A percentile compares a stretch with the other conserved stretches of the same genome.
These are phyloP conservation scores for Beta macrorhiza DNA, from an alignment of 179 eudicot species.

Conservation along the genomic window DNA sequence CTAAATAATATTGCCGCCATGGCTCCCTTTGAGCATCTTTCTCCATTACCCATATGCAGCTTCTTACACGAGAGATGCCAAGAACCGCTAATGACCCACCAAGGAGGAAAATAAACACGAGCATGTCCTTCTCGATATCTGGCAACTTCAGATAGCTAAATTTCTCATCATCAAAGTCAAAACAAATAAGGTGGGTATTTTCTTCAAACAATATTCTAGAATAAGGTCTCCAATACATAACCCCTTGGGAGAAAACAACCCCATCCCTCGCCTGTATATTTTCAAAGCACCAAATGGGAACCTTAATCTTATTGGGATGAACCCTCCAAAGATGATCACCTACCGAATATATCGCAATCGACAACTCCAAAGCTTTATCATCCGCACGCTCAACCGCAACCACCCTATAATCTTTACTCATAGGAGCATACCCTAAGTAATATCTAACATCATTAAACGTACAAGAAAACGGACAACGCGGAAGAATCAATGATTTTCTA, in stretches of 20 bases:
- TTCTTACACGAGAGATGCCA: not conserved
- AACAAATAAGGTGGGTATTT: not conserved
- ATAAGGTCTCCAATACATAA: too few species aligned
- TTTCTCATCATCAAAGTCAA: conserved; percentile 11
- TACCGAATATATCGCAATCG: conserved; percentile 1
- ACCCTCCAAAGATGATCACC: conserved; percentile 7
- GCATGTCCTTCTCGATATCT: not conserved
- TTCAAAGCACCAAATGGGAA: too few species aligned
- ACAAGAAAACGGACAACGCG: not conserved
- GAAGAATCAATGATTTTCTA: not conserved
- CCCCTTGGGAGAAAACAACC: too few species aligned
- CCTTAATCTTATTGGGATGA: not conserved
- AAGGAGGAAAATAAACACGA: conserved; percentile 1
- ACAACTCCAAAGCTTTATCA: not conserved
- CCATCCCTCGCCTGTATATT: too few species aligned
- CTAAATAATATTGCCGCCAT: not conserved
- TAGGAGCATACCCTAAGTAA: not conserved
- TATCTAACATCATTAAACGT: too few species aligned
- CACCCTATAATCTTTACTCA: not conserved
- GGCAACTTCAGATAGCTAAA: not conserved
- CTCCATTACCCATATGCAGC: conserved; percentile 10
- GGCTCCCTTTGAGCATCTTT: not conserved
- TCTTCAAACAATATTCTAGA: too few species aligned
- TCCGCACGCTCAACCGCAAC: not conserved
- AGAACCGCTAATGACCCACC: conserved; percentile 6